Base-by-base conservation (phyloP, 495 filamentous ascomycete genomes). In the Penicillium desertorum region DNA sequence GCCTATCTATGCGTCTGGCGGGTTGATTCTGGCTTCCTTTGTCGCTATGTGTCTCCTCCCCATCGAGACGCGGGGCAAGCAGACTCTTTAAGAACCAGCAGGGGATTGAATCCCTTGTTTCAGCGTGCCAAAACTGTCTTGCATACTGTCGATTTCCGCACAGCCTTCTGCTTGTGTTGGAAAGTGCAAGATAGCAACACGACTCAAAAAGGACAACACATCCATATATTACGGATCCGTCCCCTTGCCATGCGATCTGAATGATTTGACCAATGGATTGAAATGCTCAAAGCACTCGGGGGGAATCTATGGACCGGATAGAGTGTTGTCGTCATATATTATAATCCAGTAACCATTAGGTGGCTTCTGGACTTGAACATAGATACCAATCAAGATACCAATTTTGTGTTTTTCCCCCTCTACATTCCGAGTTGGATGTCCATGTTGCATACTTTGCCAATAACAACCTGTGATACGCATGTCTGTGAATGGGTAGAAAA, bases 1-100 rank as follows among this genome's bases (percentile, higher is more conserved):
- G 2, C 81, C 81, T 0, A 77, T 84, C 25, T 84, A 79, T 55
- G 81, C 78, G 3, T 79, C 81, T 1, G 81, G 78, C 29, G 77
- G 52, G 3, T 51, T 84, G 59, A 79, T 82, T 22, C 59, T 84
- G 25, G 78, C 76, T 16, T 75, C 79, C 0, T 81, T 80, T 45
- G 60, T 79, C 9, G 78, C 79, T 4, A 82, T 82, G 81, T 71
- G 65, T 37, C 60, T 72, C 5, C 70, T 83, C 11, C 81, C 81
- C 4, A 82, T 83, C 49, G 81, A 83, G 63, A 83, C 81, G 16
- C 69, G 75, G 25, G 79, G 79, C 2, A 78, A 70, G 51, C 76
- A 81, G 62, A 73, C 72, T 44, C 59, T 82, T 34, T 83, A 67
- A 66, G 50, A 22, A 27, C 48, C 19, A 32, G n/a, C 16, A 42